These are phyloP conservation scores for Mycosphaerella arachidis DNA, from an alignment of 2,329 filamentous ascomycete genomes.

Conservation along the genomic window DNA sequence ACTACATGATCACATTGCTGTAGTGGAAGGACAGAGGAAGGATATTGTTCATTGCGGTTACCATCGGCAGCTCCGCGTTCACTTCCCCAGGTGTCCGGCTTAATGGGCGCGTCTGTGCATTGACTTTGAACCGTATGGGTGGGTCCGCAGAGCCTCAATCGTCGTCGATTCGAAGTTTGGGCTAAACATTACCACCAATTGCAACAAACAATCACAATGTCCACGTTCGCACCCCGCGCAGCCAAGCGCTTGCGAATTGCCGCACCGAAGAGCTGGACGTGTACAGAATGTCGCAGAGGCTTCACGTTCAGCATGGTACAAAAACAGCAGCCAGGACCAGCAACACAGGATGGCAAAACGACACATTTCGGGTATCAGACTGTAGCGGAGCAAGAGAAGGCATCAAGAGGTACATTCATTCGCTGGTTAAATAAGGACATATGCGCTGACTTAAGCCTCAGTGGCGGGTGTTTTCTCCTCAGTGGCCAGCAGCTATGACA, in stretches of 20 bases:
- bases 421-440: not conserved
- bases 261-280: slow-evolving; percentile 14
- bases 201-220: slow-evolving; percentile 16
- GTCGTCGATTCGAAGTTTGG: not conserved
- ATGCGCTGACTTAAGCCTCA: slow-evolving; percentile 31
- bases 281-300: slow-evolving; percentile 23
- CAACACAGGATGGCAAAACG: slow-evolving; percentile 48
- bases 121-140: not conserved
- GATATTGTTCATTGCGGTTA: slow-evolving; percentile 2
- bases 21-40: too few species aligned
- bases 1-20: not conserved
- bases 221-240: slow-evolving; percentile 24
- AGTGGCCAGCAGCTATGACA: slow-evolving; percentile 90
- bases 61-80: not conserved
- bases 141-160: slow-evolving; percentile 5
- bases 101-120: not conserved
- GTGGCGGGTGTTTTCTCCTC: slow-evolving; percentile 91
- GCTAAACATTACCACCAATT: not conserved
- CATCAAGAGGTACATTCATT: slow-evolving; percentile 51
- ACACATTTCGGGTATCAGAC: slow-evolving; percentile 93
- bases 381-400: slow-evolving; percentile 74
- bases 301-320: slow-evolving; percentile 23
- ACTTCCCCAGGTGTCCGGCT: not conserved
- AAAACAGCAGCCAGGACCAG: slow-evolving; percentile 29
- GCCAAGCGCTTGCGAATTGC: slow-evolving; percentile 31